phyloP scores from a whole-genome alignment of 1,284 basidiomycete species.

The Microbotryum violaceum region DNA sequence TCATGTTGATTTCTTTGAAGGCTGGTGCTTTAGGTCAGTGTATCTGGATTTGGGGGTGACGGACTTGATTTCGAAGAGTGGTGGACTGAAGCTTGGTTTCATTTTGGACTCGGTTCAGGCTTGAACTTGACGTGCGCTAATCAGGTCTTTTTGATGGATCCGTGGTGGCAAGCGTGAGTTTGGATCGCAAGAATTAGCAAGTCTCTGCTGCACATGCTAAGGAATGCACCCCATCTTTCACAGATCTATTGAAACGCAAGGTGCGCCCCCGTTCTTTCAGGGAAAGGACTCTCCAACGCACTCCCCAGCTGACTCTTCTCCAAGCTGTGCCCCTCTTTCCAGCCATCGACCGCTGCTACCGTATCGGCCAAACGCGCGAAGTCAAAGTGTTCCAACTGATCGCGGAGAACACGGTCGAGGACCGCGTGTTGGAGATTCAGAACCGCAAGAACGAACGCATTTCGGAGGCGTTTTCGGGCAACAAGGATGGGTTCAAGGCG shows the following conservation, averaged over 20 bases:
- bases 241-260: constrained; percentile 32
- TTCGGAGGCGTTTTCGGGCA: constrained; percentile 30
- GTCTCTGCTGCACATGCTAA: neutral
- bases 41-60: no score
- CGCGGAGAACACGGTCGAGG: constrained; percentile 37
- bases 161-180: constrained; percentile 32
- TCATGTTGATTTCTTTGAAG: constrained; percentile 36
- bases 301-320: no score
- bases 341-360: constrained; percentile 38
- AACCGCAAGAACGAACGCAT: constrained; percentile 36
- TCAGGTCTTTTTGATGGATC: constrained; percentile 32
- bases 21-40: neutral
- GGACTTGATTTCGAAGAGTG: no score
- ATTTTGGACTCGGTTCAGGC: constrained; percentile 1
- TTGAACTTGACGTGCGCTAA: constrained; percentile 28
- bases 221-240: no score
- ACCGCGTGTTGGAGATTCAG: constrained; percentile 37
- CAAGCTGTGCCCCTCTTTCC: no score
- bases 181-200: neutral
- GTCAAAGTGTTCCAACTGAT: constrained; percentile 37
- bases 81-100: no score
- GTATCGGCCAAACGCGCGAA: constrained; percentile 37
- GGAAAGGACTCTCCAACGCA: no score
- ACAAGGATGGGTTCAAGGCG: constrained; percentile 12
- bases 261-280: no score